A percentile compares a stretch with the other conserved stretches of the same genome.
These are phyloP conservation scores for Boletus reticulatus DNA, from an alignment of 768 basidiomycete species.

Conservation along the genomic window DNA sequence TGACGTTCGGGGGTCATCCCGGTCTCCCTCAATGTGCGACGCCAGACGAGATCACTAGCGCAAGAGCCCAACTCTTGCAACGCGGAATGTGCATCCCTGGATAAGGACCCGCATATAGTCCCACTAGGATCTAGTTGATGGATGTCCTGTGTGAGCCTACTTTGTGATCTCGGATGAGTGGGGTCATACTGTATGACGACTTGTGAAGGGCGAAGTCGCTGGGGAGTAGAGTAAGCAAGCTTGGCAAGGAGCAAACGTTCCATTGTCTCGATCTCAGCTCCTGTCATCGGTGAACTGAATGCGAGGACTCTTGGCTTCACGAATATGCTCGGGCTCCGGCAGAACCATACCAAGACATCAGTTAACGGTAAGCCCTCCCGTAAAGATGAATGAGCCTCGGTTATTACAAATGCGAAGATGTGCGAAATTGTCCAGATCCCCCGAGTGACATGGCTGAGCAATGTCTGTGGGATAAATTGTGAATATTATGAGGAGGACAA, in stretches of 20 bases:
- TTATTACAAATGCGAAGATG: conserved; percentile 43
- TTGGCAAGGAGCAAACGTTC: conserved; percentile 40
- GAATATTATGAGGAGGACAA: neutral
- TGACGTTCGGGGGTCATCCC: conserved; percentile 33
- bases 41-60: conserved; percentile 71
- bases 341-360: conserved; percentile 47
- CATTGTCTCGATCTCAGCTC: conserved; percentile 35
- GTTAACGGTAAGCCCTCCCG: conserved; percentile 40
- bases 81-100: conserved; percentile 45
- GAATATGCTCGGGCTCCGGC: conserved; percentile 34
- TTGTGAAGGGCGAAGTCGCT: conserved; percentile 45
- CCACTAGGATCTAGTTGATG: conserved; percentile 43
- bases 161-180: conserved; percentile 32
- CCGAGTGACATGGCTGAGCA: conserved; percentile 38
- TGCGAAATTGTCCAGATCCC: conserved; percentile 43
- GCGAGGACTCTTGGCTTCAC: conserved; percentile 46
- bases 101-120: conserved; percentile 38
- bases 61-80: conserved; percentile 60
- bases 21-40: conserved; percentile 45
- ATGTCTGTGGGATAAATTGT: conserved; percentile 28
- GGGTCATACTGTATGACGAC: conserved; percentile 54
- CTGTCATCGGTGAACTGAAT: conserved; percentile 28
- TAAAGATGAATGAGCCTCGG: conserved; percentile 38
- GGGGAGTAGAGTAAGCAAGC: conserved; percentile 36
- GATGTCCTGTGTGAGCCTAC: conserved; percentile 46